These are phyloP conservation scores for Zymoseptoria tritici DNA, from an alignment of 2,329 filamentous ascomycete species.

Conservation along the genomic window DNA sequence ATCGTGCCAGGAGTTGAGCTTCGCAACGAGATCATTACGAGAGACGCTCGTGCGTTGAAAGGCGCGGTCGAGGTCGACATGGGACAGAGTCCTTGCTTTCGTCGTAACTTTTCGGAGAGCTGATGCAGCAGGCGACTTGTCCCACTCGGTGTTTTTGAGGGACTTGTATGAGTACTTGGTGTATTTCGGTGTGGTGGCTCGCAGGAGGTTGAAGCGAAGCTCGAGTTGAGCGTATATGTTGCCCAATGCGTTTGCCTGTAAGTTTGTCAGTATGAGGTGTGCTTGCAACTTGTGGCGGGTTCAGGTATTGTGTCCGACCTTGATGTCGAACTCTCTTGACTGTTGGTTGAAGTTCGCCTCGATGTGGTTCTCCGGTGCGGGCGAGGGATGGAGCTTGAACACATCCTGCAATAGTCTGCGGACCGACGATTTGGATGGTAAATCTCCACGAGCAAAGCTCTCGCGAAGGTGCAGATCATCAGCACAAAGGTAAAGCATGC, in stretches of 20 bases:
- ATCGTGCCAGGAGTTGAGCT: constrained; percentile 50
- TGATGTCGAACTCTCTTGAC: constrained; percentile 48
- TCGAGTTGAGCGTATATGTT: constrained; percentile 56
- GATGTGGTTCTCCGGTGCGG: constrained; percentile 25
- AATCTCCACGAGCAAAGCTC: constrained; percentile 52
- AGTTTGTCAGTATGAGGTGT: neutral
- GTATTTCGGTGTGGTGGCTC: constrained; percentile 52
- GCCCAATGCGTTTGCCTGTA: constrained; percentile 35
- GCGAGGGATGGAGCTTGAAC: constrained; percentile 31
- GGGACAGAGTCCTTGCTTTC: constrained; percentile 37
- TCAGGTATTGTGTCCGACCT: constrained; percentile 20
- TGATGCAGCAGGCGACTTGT: constrained; percentile 37
- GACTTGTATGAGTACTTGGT: constrained; percentile 47
- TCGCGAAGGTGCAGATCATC: constrained; percentile 54
- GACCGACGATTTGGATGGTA: constrained; percentile 48
- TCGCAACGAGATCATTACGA: constrained; percentile 45
- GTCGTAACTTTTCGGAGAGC: constrained; percentile 39
- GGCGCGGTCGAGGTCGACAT: constrained; percentile 44
- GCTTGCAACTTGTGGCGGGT: neutral
- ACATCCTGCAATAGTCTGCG: constrained; percentile 45
- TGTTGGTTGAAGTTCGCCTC: constrained; percentile 42
- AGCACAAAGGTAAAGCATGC: constrained; percentile 51
- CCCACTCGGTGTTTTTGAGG: constrained; percentile 25
- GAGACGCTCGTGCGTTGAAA: constrained; percentile 28
- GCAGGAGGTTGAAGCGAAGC: constrained; percentile 49